Percentiles rank a stretch among this genome's conserved stretches.
phyloP scores from a whole-genome alignment of 257 asterid species.

The Fraxinus cuspidata region DNA sequence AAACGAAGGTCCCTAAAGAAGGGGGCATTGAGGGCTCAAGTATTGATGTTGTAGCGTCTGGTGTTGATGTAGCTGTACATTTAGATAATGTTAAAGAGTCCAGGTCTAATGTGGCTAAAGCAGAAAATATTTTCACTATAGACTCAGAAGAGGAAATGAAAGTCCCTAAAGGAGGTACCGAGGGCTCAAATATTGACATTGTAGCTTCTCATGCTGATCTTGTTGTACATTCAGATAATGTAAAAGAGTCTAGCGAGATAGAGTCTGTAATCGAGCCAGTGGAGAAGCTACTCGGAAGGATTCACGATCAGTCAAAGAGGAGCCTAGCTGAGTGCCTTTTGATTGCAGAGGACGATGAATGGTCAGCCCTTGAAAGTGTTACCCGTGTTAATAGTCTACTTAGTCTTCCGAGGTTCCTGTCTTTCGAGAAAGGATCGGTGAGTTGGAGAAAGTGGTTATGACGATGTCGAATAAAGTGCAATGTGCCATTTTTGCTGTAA shows the following conservation, averaged over 20 bases:
- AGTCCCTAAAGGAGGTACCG: conserved; percentile 8
- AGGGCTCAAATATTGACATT: conserved; percentile 15
- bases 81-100: conserved; percentile 27
- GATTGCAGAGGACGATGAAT: conserved; percentile 83
- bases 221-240: conserved; percentile 26
- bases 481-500: neutral
- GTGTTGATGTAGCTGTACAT: conserved; percentile 27
- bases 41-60: conserved; percentile 27
- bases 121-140: conserved; percentile 24
- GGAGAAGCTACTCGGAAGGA: conserved; percentile 36
- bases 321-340: conserved; percentile 94
- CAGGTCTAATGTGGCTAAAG: conserved; percentile 20
- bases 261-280: conserved; percentile 58
- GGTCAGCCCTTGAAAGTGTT: conserved; percentile 96
- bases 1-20: conserved; percentile 20
- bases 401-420: conserved; percentile 85
- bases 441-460: conserved; percentile 93
- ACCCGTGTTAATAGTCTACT: conserved; percentile 91
- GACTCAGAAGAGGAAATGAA: conserved; percentile 34
- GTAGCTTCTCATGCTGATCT: conserved; percentile 32
- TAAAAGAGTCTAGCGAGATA: conserved; percentile 62
- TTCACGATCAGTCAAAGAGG: conserved; percentile 73
- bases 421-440: conserved; percentile 62
- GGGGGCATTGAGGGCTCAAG: conserved; percentile 21
- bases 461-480: conserved; percentile 10